Conservation (phyloP, 2,329 filamentous ascomycete species). For the Ceratocystis harringtonii region DNA sequence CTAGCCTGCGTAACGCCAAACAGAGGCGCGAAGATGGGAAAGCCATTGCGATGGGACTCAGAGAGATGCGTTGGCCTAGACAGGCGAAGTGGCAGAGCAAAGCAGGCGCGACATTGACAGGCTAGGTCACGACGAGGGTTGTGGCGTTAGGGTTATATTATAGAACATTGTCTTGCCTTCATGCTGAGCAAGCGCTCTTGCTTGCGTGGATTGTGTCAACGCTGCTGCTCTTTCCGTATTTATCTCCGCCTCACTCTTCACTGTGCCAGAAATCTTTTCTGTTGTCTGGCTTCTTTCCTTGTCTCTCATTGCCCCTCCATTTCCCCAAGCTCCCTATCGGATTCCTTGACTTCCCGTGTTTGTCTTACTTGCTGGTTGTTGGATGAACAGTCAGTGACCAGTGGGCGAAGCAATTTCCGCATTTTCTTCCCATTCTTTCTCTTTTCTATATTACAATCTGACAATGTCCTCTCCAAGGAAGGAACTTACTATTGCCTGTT, state of each 20-base stretch:
- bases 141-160: background rate
- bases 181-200: background rate
- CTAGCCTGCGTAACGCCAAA: background rate
- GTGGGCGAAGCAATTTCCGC: background rate
- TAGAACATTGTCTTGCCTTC: background rate
- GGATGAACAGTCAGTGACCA: no score
- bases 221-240: background rate
- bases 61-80: no score
- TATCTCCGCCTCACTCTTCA: no score
- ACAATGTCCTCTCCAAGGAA: background rate
- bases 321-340: background rate
- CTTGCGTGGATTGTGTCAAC: background rate
- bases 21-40: background rate
- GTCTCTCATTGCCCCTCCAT: background rate
- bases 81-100: no score
- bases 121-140: no score
- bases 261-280: no score
- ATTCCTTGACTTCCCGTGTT: constrained; percentile 1
- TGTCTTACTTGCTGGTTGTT: background rate
- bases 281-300: background rate
- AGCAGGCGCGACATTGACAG: no score
- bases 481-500: background rate
- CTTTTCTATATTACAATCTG: no score
- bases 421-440: background rate
- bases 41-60: background rate